Percentiles rank a stretch among this genome's conserved stretches.
Conservation (phyloP, 2,329 filamentous ascomycete genomes). For the Colletotrichum sp. region DNA sequence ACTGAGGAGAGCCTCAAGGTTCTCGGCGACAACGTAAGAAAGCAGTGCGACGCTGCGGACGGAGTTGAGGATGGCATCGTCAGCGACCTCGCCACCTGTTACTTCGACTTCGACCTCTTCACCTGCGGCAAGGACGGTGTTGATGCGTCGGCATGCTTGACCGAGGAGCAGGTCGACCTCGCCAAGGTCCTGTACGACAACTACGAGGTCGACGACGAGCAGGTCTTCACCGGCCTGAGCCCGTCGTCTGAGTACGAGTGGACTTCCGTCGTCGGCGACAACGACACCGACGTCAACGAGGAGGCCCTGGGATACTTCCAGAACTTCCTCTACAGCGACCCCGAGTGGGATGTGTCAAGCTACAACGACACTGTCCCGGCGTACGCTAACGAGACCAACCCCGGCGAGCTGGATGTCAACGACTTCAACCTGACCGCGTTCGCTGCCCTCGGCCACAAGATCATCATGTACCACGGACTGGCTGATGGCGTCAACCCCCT, state of each 20-base stretch:
- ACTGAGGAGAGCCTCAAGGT: conserved; percentile 43
- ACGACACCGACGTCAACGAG: conserved; percentile 35
- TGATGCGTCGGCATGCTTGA: conserved; percentile 43
- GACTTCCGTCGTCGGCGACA: conserved; percentile 32
- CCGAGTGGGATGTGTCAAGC: conserved; percentile 31
- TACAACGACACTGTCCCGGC: conserved; percentile 34
- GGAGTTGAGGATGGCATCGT: conserved; percentile 56
- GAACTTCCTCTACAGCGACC: conserved; percentile 39
- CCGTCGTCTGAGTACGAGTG: conserved; percentile 50
- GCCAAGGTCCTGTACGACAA: conserved; percentile 33
- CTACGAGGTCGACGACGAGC: conserved; percentile 29
- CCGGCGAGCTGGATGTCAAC: conserved; percentile 40
- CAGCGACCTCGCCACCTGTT: conserved; percentile 48
- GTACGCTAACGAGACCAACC: conserved; percentile 36
- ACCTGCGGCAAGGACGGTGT: conserved; percentile 35
- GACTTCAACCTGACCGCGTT: conserved; percentile 41
- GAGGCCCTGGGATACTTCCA: conserved; percentile 39
- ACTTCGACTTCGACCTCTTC: conserved; percentile 45
- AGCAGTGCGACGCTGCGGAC: conserved; percentile 57
- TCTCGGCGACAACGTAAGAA: conserved; percentile 46
- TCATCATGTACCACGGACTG: conserved; percentile 49
- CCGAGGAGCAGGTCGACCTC: conserved; percentile 40
- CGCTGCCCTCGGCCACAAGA: conserved; percentile 42
- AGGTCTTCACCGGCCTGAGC: conserved; percentile 43
- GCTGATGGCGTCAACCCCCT: conserved; percentile 42